Percentiles rank a stretch among this genome's conserved stretches.
Evolutionary conservation across 306 rosid species (phyloP).

Genomic region (Quercus berberidifolia): DNA sequence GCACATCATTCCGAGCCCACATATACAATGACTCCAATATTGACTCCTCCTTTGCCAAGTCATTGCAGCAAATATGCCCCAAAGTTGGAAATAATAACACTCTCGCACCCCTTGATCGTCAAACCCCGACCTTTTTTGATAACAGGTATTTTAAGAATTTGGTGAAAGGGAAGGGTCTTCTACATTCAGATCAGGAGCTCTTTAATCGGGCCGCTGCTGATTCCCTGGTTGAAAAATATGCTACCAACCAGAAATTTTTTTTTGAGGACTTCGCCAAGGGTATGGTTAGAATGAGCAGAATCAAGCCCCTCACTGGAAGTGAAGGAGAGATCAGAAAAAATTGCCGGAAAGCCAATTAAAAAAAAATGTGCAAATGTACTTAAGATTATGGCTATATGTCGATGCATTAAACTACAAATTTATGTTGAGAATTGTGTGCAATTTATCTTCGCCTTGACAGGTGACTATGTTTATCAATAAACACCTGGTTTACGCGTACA

Average conservation of each 20-base stretch:
- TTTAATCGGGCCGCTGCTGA: slow-evolving; percentile 39
- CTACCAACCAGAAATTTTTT: slow-evolving; percentile 18
- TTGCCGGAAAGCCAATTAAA: slow-evolving; percentile 48
- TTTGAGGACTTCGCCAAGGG: slow-evolving; percentile 39
- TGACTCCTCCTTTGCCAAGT: slow-evolving; percentile 39
- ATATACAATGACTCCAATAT: slow-evolving; percentile 53
- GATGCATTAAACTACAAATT: not conserved
- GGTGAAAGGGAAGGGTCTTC: slow-evolving; percentile 34
- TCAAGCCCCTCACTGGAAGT: slow-evolving; percentile 48
- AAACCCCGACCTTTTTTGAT: slow-evolving; percentile 48
- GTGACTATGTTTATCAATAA: not conserved
- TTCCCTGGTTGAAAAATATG: slow-evolving; percentile 36
- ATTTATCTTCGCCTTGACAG: not conserved
- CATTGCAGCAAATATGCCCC: slow-evolving; percentile 42
- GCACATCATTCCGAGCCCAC: slow-evolving; percentile 37
- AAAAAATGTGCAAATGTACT: not conserved
- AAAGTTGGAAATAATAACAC: slow-evolving; percentile 34
- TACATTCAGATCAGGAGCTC: slow-evolving; percentile 61
- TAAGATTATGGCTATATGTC: not conserved
- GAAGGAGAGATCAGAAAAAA: slow-evolving; percentile 55
- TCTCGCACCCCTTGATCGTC: slow-evolving; percentile 39
- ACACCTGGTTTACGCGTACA: too few species aligned
- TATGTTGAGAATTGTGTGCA: not conserved
- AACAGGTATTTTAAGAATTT: slow-evolving; percentile 48
- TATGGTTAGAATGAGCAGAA: slow-evolving; percentile 50